Evolutionary conservation across 1,139 yeast species (phyloP).

Genomic region (Yamadazyma mexicana): DNA sequence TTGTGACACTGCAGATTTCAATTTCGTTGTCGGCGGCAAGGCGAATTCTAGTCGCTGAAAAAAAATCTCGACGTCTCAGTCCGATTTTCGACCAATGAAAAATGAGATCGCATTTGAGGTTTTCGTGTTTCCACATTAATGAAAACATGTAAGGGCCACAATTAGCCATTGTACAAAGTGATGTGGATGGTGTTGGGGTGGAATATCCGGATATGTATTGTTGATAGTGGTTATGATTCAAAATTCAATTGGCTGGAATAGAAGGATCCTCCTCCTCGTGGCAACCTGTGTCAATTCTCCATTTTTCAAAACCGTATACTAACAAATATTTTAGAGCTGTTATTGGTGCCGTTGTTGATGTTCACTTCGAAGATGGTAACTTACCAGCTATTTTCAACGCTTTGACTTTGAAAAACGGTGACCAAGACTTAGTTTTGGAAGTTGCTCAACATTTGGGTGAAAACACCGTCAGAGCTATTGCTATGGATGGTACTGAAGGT

Average conservation of each 20-base stretch:
- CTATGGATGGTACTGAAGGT: slow-evolving; percentile 99
- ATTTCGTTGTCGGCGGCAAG: slow-evolving; percentile 1
- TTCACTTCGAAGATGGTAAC: slow-evolving; percentile 96
- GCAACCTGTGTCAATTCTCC: not conserved
- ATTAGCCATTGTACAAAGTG: not conserved
- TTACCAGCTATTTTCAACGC: slow-evolving; percentile 98
- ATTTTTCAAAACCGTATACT: slow-evolving; percentile 6
- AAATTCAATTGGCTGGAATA: too few species aligned
- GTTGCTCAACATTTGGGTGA: slow-evolving; percentile 99
- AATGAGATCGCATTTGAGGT: not conserved
- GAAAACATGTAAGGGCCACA: not conserved
- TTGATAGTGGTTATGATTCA: too few species aligned
- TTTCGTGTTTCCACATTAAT: not conserved
- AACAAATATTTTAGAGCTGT: slow-evolving; percentile 65
- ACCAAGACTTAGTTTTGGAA: slow-evolving; percentile 82
- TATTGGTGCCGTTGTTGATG: slow-evolving; percentile 99
- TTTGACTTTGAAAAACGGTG: slow-evolving; percentile 75
- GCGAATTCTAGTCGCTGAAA: not conserved
- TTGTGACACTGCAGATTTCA: too few species aligned
- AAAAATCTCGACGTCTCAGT: slow-evolving; percentile 4
- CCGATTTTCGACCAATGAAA: slow-evolving; percentile 5
- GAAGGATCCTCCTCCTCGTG: too few species aligned
- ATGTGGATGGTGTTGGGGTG: not conserved
- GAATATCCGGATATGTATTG: not conserved
- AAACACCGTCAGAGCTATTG: slow-evolving; percentile 99